These are phyloP conservation scores for Suillus bovinus DNA, from an alignment of 768 basidiomycete species.

Conservation along the genomic window DNA sequence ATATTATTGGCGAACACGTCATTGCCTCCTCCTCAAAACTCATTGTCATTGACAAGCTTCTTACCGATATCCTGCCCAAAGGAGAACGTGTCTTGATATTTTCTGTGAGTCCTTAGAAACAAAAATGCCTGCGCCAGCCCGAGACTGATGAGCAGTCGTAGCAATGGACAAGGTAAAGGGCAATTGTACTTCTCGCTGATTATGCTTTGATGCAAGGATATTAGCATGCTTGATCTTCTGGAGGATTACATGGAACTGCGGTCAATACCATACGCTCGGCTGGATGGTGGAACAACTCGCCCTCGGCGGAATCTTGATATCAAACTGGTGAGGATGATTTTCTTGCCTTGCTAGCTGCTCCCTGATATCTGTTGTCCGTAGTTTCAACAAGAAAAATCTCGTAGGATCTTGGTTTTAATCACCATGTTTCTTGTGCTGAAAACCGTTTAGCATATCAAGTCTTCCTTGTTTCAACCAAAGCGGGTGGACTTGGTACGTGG, in stretches of 20 bases:
- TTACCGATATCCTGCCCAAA: conserved; percentile 54
- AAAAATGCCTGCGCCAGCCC: neutral
- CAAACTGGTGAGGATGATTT: conserved; percentile 42
- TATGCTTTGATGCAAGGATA: neutral
- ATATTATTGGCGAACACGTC: conserved; percentile 53
- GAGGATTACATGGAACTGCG: conserved; percentile 68
- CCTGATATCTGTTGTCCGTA: conserved; percentile 17
- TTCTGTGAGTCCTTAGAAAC: conserved; percentile 42
- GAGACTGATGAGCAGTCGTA: conserved; percentile 26
- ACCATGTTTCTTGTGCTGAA: conserved; percentile 7
- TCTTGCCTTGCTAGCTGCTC: neutral
- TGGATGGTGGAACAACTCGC: conserved; percentile 56
- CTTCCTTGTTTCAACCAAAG: conserved; percentile 69
- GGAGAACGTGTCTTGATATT: conserved; percentile 69
- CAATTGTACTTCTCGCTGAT: neutral
- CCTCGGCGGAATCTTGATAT: conserved; percentile 60
- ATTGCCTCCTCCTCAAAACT: conserved; percentile 58
- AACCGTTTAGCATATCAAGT: conserved; percentile 54
- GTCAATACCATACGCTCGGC: conserved; percentile 56
- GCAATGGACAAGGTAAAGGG: conserved; percentile 57
- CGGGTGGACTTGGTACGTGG: conserved; percentile 63
- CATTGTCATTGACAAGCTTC: conserved; percentile 58
- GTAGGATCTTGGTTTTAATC: conserved; percentile 34
- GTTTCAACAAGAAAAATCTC: conserved; percentile 61
- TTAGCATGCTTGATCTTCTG: conserved; percentile 65